Conservation (phyloP, 331 rosid genomes). For the Arachis monticola region DNA sequence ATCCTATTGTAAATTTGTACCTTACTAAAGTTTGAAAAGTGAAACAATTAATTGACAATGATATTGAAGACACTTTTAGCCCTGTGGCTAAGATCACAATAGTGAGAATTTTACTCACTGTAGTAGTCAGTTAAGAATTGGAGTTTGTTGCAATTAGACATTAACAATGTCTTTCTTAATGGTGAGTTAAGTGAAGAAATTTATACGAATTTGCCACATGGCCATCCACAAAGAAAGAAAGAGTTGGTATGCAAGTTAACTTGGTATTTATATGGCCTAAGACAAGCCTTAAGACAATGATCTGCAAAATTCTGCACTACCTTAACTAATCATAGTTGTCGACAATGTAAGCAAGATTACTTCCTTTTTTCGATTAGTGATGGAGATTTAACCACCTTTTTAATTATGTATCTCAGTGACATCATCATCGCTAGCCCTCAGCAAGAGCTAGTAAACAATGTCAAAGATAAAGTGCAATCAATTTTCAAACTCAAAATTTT, state of each 20-base stretch:
- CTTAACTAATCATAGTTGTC: not conserved
- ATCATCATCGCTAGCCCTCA: not conserved
- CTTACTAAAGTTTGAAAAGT: no score
- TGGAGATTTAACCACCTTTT: not conserved
- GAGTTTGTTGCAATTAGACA: not conserved
- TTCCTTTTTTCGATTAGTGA: not conserved
- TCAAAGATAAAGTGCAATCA: no score
- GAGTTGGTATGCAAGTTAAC: not conserved
- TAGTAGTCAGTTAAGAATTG: not conserved
- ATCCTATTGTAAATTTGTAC: no score
- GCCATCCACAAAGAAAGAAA: not conserved
- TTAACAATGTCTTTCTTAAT: not conserved
- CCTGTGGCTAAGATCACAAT: not conserved
- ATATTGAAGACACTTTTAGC: not conserved
- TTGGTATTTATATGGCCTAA: not conserved
- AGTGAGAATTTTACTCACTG: not conserved
- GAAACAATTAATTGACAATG: no score
- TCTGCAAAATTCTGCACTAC: not conserved
- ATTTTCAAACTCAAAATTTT: no score
- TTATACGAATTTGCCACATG: not conserved
- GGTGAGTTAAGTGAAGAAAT: not conserved
- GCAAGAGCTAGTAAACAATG: not conserved
- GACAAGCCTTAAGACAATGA: not conserved
- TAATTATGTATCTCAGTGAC: not conserved
- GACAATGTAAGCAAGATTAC: not conserved